Percentiles rank a stretch among this genome's conserved stretches.
Conservation (phyloP, 495 filamentous ascomycete species). For the Xylaria cubensis region DNA sequence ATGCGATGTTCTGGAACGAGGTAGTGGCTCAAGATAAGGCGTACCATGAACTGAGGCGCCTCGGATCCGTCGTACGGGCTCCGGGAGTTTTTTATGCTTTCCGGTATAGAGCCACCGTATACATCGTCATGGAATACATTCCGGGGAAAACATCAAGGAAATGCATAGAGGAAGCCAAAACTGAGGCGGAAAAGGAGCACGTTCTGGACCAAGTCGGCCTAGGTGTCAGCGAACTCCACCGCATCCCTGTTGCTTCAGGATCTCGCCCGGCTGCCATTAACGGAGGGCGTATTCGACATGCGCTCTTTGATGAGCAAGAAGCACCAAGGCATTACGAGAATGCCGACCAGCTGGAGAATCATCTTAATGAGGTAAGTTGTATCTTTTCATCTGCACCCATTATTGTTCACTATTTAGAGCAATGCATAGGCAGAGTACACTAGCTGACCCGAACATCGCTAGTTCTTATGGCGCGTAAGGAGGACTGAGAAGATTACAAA, state of each 20-base stretch:
- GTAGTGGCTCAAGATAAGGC: background rate
- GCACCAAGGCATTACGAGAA: slow-evolving; percentile 10
- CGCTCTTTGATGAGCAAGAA: slow-evolving; percentile 5
- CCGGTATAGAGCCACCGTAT: background rate
- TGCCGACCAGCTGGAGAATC: background rate
- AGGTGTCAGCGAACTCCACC: slow-evolving; percentile 7
- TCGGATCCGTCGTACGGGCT: background rate
- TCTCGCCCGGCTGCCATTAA: slow-evolving; percentile 7
- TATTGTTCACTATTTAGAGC: background rate
- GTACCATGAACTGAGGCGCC: background rate
- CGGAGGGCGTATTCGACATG: background rate
- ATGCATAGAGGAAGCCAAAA: background rate
- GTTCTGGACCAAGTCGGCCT: background rate
- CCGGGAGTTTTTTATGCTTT: slow-evolving; percentile 9
- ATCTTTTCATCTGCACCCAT: background rate
- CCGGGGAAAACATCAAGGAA: background rate
- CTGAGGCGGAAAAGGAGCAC: background rate
- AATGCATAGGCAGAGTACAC: background rate
- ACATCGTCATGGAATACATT: slow-evolving; percentile 13
- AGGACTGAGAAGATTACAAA: background rate
- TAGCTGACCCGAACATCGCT: background rate
- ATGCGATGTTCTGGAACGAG: background rate
- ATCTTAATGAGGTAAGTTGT: background rate
- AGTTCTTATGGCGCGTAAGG: background rate
- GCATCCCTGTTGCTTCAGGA: background rate